Evolutionary conservation across 2,329 filamentous ascomycete genomes (phyloP).

Genomic region (Penicillium sp.): DNA sequence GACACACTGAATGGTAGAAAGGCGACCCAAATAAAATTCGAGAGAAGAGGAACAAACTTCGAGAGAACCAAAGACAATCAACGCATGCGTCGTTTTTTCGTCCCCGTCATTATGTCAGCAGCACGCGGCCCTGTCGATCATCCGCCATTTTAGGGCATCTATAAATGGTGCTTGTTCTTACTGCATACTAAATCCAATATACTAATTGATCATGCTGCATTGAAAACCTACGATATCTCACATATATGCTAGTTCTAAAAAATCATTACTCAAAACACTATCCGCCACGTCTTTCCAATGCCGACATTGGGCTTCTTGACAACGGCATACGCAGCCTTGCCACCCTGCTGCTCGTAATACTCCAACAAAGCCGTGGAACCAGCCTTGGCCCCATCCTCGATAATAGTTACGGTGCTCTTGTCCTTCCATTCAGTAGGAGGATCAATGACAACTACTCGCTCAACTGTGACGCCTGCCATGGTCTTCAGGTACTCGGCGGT

Average conservation of each 20-base stretch:
- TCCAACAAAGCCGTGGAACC: constrained; percentile 53
- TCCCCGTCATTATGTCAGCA: constrained; percentile 5
- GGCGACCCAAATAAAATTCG: background rate
- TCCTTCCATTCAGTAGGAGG: constrained; percentile 67
- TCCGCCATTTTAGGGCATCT: background rate
- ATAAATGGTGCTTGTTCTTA: no score
- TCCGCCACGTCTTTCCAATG: constrained; percentile 61
- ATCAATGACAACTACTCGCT: constrained; percentile 78
- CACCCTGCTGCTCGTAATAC: constrained; percentile 48
- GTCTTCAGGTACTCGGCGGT: constrained; percentile 69
- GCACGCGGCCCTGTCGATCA: background rate
- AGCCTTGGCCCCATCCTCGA: constrained; percentile 44
- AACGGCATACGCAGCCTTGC: constrained; percentile 58
- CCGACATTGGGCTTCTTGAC: constrained; percentile 58
- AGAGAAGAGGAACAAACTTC: background rate
- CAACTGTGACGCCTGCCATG: constrained; percentile 72
- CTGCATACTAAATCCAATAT: background rate
- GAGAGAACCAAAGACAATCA: background rate
- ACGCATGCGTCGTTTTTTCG: constrained; percentile 9
- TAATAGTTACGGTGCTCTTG: constrained; percentile 52
- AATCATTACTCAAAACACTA: constrained; percentile 45
- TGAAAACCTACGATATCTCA: constrained; percentile 1
- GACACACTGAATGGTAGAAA: background rate
- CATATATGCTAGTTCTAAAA: constrained; percentile 9
- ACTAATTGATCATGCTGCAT: background rate